Base-by-base conservation (phyloP, 768 basidiomycete species). In the Leccinellum luteum region DNA sequence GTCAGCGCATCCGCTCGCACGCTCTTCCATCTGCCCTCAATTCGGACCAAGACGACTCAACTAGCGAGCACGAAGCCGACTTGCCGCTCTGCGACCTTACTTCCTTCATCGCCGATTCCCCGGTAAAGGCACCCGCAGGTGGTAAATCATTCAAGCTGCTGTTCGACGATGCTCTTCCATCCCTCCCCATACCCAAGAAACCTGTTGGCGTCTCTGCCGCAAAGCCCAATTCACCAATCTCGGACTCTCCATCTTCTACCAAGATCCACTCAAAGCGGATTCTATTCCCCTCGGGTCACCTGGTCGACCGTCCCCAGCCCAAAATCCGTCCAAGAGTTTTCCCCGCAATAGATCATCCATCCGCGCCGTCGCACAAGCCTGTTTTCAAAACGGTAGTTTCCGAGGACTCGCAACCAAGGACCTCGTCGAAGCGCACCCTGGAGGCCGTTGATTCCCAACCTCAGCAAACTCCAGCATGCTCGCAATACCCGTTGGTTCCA, bases 71-170 rank as follows among this genome's bases (percentile, higher is more conserved):
- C 41, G 76, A 76, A 25, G 61, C 73, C 32, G 72, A 75, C 55
- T 48, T 67, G 32, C 71, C 73, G 25, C 67, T 41, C 3, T 67
- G 69, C 25, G 34, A 68, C 48, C 50, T 57, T 25, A 72, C 80
- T 54, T 82, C 80, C 12, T 85, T 88, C 66, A 77, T 92, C 5
- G 82, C 78, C 31, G 84, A 90, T 66, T 89, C 90, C 5, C 90
- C 90, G 9, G 76, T 85, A 53, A 92, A 92, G 68, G 75, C 75
- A 21, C 78, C 79, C 3, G 73, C 74, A 25, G 80, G 80, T 47
- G 79, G 79, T 52, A 87, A 82, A 67, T 78, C 78, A 3, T 92
- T 90, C 75, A 84, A 81, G 60, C 71, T 81, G 28, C 72, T 92
- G 48, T 92, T 92, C 66, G 82, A 89, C 27, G 80, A 82, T 52